Evolutionary conservation across 169 alveolate species (phyloP).

Genomic region (Plasmodium relictum): DNA sequence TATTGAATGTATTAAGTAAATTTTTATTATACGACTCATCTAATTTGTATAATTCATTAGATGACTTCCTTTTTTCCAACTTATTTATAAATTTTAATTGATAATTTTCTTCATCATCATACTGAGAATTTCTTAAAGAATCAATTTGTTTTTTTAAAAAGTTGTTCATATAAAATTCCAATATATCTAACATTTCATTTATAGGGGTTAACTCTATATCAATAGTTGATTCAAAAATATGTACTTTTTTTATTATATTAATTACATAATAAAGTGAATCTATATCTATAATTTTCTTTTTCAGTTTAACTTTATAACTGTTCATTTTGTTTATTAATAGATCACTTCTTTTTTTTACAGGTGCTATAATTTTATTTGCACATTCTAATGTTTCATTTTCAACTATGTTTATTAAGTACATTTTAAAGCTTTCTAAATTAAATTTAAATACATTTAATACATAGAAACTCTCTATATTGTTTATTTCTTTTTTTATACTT

Average conservation of each 20-base stretch:
- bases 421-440: slow-evolving; percentile 71
- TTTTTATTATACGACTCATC: slow-evolving; percentile 54
- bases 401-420: slow-evolving; percentile 50
- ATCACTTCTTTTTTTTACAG: slow-evolving; percentile 69
- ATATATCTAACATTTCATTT: slow-evolving; percentile 44
- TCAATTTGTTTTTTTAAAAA: slow-evolving; percentile 71
- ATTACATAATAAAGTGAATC: slow-evolving; percentile 75
- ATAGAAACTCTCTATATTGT: slow-evolving; percentile 65
- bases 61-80: slow-evolving; percentile 49
- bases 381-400: slow-evolving; percentile 75
- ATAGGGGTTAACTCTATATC: slow-evolving; percentile 72
- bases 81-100: slow-evolving; percentile 44
- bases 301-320: slow-evolving; percentile 38
- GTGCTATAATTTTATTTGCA: slow-evolving; percentile 65
- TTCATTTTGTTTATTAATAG: slow-evolving; percentile 60
- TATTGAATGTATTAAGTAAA: slow-evolving; percentile 25
- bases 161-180: slow-evolving; percentile 72
- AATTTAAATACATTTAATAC: slow-evolving; percentile 51
- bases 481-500: slow-evolving; percentile 64
- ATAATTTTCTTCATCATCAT: slow-evolving; percentile 73
- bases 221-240: slow-evolving; percentile 66
- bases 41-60: slow-evolving; percentile 27
- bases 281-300: slow-evolving; percentile 51
- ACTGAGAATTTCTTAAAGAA: slow-evolving; percentile 31
- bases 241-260: slow-evolving; percentile 63